phyloP scores from a whole-genome alignment of 108 stramenopile genomes.

The Licmophora abbreviata region DNA sequence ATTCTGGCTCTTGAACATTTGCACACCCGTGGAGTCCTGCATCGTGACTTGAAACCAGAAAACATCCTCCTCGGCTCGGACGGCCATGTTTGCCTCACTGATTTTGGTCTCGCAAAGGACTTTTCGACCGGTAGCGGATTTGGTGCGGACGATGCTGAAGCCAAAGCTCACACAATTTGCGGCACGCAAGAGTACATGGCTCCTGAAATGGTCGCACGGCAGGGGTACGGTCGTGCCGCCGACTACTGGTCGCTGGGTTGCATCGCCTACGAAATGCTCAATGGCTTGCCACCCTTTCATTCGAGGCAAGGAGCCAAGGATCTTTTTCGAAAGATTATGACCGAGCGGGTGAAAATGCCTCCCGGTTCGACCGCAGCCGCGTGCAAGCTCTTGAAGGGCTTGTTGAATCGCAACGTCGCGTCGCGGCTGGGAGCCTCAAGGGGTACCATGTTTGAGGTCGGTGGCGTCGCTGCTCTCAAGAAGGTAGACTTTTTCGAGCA shows the following conservation, averaged over 20 bases:
- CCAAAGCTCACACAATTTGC: slow-evolving; percentile 69
- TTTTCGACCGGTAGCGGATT: slow-evolving; percentile 27
- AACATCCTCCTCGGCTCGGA: slow-evolving; percentile 86
- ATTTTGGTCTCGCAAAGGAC: slow-evolving; percentile 96
- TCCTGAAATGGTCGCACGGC: slow-evolving; percentile 90
- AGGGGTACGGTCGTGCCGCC: slow-evolving; percentile 95
- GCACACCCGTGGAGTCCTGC: slow-evolving; percentile 86
- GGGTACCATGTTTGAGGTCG: slow-evolving; percentile 95
- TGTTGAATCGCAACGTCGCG: slow-evolving; percentile 86
- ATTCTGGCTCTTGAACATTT: slow-evolving; percentile 90
- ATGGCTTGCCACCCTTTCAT: slow-evolving; percentile 90
- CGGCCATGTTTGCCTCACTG: slow-evolving; percentile 92
- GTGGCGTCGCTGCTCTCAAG: slow-evolving; percentile 93
- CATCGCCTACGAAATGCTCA: slow-evolving; percentile 94
- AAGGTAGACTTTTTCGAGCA: slow-evolving; percentile 73
- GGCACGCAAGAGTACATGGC: slow-evolving; percentile 91
- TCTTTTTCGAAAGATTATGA: slow-evolving; percentile 92
- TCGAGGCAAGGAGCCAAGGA: slow-evolving; percentile 81
- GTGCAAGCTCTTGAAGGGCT: slow-evolving; percentile 84
- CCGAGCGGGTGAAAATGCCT: slow-evolving; percentile 88
- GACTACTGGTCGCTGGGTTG: slow-evolving; percentile 98
- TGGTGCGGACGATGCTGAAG: slow-evolving; percentile 35
- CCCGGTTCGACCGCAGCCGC: slow-evolving; percentile 67
- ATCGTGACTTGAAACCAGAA: slow-evolving; percentile 93
- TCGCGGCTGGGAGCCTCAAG: slow-evolving; percentile 83